These are phyloP conservation scores for Diphasiastrum complanatum DNA, from an alignment of 83 land plant genomes.

Conservation along the genomic window DNA sequence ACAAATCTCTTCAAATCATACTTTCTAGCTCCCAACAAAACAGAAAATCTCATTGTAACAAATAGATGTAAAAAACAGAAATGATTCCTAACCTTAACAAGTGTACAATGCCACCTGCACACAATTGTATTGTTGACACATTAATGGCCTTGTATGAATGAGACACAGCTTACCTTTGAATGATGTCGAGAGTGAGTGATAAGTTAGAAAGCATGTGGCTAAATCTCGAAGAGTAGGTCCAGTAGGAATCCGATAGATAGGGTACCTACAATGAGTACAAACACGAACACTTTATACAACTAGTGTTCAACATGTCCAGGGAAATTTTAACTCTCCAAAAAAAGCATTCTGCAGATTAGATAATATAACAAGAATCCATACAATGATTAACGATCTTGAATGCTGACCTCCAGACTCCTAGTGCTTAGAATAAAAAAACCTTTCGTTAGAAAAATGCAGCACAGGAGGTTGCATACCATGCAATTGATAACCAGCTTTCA, in stretches of 20 bases:
- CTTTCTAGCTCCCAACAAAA: too few species aligned
- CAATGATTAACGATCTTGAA: too few species aligned
- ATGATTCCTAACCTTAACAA: background rate
- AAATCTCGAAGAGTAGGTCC: constrained; percentile 48
- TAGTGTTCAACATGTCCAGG: background rate
- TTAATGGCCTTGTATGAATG: background rate
- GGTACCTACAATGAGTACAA: constrained; percentile 36
- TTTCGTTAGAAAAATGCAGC: background rate
- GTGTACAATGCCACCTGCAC: background rate
- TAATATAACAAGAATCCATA: too few species aligned
- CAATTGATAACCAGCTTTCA: constrained; percentile 45
- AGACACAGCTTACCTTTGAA: constrained; percentile 25
- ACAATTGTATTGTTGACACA: background rate
- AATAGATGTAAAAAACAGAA: too few species aligned
- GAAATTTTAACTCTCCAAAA: background rate
- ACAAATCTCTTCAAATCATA: too few species aligned
- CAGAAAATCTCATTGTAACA: too few species aligned
- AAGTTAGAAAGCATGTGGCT: constrained; percentile 50
- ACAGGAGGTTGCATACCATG: constrained; percentile 30
- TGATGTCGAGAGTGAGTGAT: constrained; percentile 40
- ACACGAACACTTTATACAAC: background rate
- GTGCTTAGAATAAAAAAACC: background rate
- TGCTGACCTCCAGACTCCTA: too few species aligned
- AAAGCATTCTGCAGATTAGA: background rate
- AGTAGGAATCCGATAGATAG: constrained; percentile 50